Evolutionary conservation across 2,329 filamentous ascomycete genomes (phyloP).

Genomic region (Penicillium sp.): DNA sequence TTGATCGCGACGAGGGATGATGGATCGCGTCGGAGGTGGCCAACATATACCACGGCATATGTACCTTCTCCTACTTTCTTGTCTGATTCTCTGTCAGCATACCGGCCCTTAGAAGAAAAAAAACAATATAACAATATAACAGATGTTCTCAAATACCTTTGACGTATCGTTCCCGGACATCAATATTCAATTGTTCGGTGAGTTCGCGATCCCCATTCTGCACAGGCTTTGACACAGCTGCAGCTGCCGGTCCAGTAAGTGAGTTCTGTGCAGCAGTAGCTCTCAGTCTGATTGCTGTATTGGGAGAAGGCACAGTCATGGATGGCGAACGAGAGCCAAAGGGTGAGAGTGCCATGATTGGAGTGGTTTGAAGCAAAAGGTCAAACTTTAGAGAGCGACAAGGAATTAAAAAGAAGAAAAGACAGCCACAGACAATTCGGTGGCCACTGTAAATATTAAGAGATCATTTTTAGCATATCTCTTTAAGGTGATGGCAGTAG

Average conservation of each 20-base stretch:
- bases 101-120: not conserved
- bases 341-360: constrained; percentile 46
- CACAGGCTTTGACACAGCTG: constrained; percentile 13
- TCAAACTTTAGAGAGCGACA: not conserved
- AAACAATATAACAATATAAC: not conserved
- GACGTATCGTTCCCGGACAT: constrained; percentile 83
- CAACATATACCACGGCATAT: constrained; percentile 92
- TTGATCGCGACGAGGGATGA: constrained; percentile 70
- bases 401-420: not conserved
- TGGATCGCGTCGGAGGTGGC: constrained; percentile 72
- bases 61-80: constrained; percentile 94
- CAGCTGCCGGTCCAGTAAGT: constrained; percentile 15
- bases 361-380: not conserved
- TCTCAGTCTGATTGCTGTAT: constrained; percentile 36
- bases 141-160: constrained; percentile 59
- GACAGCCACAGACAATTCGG: not conserved
- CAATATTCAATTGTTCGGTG: constrained; percentile 77
- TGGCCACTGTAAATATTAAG: not conserved
- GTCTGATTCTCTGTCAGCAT: constrained; percentile 49
- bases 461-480: constrained; percentile 5
- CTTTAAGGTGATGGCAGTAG: not conserved
- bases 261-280: constrained; percentile 35
- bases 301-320: constrained; percentile 33
- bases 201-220: constrained; percentile 42
- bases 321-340: constrained; percentile 41